A percentile compares a stretch with the other conserved stretches of the same genome.
Conservation (phyloP, 768 basidiomycete genomes). For the Boletales sp. region DNA sequence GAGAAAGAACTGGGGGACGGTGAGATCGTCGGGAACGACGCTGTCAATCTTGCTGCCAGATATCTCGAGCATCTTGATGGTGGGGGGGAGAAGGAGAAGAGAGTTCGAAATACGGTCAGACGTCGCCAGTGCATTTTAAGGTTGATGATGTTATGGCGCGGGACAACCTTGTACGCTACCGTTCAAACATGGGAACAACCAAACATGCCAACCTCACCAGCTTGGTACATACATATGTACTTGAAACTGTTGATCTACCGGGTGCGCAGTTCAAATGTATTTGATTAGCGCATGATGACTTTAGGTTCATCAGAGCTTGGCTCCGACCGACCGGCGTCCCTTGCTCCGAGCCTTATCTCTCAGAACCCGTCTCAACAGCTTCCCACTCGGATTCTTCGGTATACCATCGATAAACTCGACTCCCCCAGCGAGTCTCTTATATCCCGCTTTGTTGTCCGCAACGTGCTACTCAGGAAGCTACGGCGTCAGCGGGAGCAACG, state of each 20-base stretch:
- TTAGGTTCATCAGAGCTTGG: conserved; percentile 26
- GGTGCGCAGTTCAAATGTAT: too few relatives aligned
- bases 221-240: too few relatives aligned
- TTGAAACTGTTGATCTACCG: too few relatives aligned
- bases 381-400: conserved; percentile 73
- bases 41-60: conserved; percentile 22
- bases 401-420: conserved; percentile 59
- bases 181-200: too few relatives aligned
- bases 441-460: conserved; percentile 52
- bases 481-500: background rate
- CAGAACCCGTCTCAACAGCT: conserved; percentile 54
- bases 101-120: background rate
- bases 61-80: background rate
- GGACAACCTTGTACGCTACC: too few relatives aligned
- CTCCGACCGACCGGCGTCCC: conserved; percentile 9
- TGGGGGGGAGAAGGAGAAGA: background rate
- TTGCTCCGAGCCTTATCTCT: conserved; percentile 44
- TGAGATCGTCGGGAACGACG: conserved; percentile 57
- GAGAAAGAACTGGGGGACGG: conserved; percentile 65
- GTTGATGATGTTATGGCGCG: too few relatives aligned
- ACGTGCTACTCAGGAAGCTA: conserved; percentile 43
- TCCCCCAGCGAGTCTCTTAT: conserved; percentile 61
- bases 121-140: too few relatives aligned
- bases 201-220: too few relatives aligned
- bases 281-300: too few relatives aligned